Evolutionary conservation across 306 rosid species (phyloP), one percentile per base, ranked within the genome.

Genomic region (Acacia acuminata): DNA sequence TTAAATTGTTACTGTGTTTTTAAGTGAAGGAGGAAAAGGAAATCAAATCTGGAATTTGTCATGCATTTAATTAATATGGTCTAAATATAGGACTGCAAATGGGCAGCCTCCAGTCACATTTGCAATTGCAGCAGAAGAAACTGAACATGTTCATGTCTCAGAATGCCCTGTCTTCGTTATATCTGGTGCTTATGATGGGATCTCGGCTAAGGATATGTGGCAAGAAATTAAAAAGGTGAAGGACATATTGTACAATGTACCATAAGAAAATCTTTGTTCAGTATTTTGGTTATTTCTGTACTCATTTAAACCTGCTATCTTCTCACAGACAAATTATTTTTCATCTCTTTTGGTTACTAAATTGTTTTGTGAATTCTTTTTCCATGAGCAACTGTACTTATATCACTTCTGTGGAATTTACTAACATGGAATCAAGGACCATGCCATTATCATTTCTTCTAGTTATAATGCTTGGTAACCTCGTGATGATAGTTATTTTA

Each of bases 131-230:
- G 98, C 94, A 42, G 85, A 90, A 88, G 92, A 93, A 90, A 90
- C 88, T 74, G 94, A 92, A 70, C 81, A 88, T 68, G 78, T 93
- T 89, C 92, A 85, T 32, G 85, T 95, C 75, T 92, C 99, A 67
- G 90, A 90, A 78, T 95, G 97, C 77, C 98, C 98, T 53, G 90
- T 89, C 81, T 95, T 95, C 88, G 92, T 90, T 71, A 87, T 90
- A 78, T 87, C 98, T 40, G 98, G 99, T 72, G 74, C 86, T 84
- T 84, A 91, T 78, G 45, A 85, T 56, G 94, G 96, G 74, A 81
- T 95, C 75, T 85, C 94, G 0, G 99, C 98, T 66, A 83, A 93
- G 79, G 96, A 92, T 66, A 90, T 95, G 96, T 95, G 99, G 99
- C 79, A 82, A 80, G 96, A 92, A 88, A 87, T 95, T 53, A 95